Conservation (phyloP, 73 alveolate genomes). For the Breviolum minutum region DNA sequence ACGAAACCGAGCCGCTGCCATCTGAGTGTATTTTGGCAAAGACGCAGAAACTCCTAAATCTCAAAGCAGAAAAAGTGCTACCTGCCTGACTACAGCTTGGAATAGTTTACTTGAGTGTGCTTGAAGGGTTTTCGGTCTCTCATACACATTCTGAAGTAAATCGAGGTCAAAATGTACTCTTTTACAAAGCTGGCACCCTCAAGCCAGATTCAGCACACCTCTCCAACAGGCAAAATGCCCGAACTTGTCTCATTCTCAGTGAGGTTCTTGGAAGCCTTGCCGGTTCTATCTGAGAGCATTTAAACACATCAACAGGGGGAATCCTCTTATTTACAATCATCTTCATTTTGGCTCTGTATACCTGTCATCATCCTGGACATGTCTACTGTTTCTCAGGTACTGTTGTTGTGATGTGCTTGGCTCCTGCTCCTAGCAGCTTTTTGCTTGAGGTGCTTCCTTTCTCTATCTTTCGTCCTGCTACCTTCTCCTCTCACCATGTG, state of each 20-base stretch:
- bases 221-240: slow-evolving; percentile 32
- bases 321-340: too few species aligned
- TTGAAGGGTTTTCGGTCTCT: too few species aligned
- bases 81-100: not conserved
- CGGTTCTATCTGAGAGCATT: not conserved
- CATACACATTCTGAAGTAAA: too few species aligned
- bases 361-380: too few species aligned
- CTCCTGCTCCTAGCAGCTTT: not conserved
- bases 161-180: not conserved
- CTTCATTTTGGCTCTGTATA: too few species aligned
- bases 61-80: not conserved
- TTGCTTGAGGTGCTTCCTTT: not conserved
- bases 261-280: slow-evolving; percentile 66
- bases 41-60: too few species aligned
- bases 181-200: not conserved
- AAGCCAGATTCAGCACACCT: not conserved
- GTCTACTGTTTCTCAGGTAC: too few species aligned
- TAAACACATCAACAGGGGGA: not conserved
- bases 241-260: not conserved
- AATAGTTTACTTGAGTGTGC: not conserved
- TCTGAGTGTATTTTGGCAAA: not conserved
- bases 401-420: too few species aligned
- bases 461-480: not conserved
- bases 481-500: not conserved
- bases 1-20: not conserved